Percentiles rank a stretch among this genome's conserved stretches.
Conservation (phyloP, 352 stramenopile species). For the Elongisporangium senticosum region DNA sequence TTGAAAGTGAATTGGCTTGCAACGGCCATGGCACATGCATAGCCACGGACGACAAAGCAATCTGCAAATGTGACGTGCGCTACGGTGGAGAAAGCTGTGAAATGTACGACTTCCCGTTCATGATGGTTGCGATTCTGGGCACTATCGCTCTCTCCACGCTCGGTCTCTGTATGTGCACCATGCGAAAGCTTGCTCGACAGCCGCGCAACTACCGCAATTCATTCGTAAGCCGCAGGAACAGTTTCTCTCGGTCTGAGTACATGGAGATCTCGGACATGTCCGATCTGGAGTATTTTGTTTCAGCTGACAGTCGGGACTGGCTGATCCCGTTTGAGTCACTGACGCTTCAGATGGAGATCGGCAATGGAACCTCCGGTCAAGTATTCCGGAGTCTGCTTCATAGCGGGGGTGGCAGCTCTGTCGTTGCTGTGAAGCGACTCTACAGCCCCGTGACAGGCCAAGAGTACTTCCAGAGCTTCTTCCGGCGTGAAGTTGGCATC, state of each 20-base stretch:
- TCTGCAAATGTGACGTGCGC: conserved; percentile 68
- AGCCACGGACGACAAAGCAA: conserved; percentile 40
- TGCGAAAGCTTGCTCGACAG: conserved; percentile 70
- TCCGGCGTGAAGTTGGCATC: conserved; percentile 83
- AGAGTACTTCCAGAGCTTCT: conserved; percentile 90
- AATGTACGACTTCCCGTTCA: conserved; percentile 81
- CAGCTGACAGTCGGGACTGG: conserved; percentile 83
- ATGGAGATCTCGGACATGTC: conserved; percentile 84
- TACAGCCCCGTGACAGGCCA: conserved; percentile 84
- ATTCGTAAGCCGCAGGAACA: conserved; percentile 38
- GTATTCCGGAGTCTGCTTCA: conserved; percentile 86
- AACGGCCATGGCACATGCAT: conserved; percentile 65
- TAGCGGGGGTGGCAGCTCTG: conserved; percentile 72
- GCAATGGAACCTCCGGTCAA: conserved; percentile 85
- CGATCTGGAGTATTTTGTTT: conserved; percentile 85
- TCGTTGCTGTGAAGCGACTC: conserved; percentile 85
- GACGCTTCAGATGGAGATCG: conserved; percentile 79
- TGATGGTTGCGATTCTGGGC: conserved; percentile 74
- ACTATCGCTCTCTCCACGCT: conserved; percentile 77
- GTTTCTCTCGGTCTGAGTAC: conserved; percentile 79
- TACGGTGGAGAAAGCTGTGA: conserved; percentile 72
- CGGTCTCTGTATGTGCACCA: conserved; percentile 85
- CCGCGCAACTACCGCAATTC: conserved; percentile 51
- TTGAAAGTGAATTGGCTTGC: conserved; percentile 66
- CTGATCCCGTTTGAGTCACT: conserved; percentile 88